Conservation (phyloP, 352 stramenopile genomes). For the Pythium phragmiticola region DNA sequence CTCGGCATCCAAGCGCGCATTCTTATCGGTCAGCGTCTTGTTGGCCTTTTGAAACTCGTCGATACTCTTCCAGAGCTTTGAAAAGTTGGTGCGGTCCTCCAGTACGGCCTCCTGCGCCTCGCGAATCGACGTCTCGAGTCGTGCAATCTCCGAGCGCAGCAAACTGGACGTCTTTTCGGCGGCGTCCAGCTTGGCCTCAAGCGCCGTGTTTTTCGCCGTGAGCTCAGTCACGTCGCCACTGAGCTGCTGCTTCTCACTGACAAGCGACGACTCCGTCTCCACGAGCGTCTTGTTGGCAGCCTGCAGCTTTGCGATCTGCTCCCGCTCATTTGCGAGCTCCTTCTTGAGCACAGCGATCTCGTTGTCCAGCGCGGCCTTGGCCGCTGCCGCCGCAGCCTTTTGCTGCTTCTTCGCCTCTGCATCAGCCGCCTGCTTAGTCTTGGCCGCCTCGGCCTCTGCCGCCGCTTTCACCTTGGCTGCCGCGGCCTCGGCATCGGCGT, state of each 20-base stretch:
- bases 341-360: conserved; percentile 23
- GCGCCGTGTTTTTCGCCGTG: conserved; percentile 14
- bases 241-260: conserved; percentile 2
- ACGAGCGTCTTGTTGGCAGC: conserved; percentile 20
- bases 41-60: conserved; percentile 28
- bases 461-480: conserved; percentile 14
- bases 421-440: not conserved
- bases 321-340: conserved; percentile 19
- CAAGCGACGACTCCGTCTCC: conserved; percentile 12
- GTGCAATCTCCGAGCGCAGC: conserved; percentile 23
- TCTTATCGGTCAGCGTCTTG: conserved; percentile 29
- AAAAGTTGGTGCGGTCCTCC: conserved; percentile 29
- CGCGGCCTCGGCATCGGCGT: conserved; percentile 7
- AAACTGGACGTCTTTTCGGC: conserved; percentile 20
- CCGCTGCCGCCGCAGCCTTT: conserved; percentile 5
- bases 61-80: conserved; percentile 30
- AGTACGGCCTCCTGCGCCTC: conserved; percentile 27
- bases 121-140: conserved; percentile 27
- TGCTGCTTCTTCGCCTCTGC: conserved; percentile 21
- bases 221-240: conserved; percentile 7
- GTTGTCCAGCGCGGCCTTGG: conserved; percentile 8
- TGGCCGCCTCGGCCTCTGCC: not conserved
- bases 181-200: conserved; percentile 25
- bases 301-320: conserved; percentile 16
- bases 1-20: conserved; percentile 20